phyloP scores from a whole-genome alignment of 805 yeast species.

The Cyberlindnera galapagoensis region DNA sequence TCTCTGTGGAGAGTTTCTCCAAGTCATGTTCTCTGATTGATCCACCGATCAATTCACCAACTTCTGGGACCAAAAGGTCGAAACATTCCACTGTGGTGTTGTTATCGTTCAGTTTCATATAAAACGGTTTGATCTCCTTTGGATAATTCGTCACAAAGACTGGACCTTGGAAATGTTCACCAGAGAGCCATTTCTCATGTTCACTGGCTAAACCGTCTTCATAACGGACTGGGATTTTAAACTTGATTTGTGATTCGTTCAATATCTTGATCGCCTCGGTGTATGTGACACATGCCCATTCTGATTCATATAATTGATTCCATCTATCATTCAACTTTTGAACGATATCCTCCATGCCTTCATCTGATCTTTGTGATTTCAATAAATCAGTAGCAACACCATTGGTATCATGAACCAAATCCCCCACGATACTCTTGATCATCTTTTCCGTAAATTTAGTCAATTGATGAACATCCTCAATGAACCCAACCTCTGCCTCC shows the following conservation, averaged over 20 bases:
- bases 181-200: slow-evolving; percentile 89
- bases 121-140: slow-evolving; percentile 71
- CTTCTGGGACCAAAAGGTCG: slow-evolving; percentile 81
- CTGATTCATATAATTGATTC: slow-evolving; percentile 38
- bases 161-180: slow-evolving; percentile 58
- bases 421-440: slow-evolving; percentile 47
- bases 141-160: slow-evolving; percentile 93
- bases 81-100: slow-evolving; percentile 75
- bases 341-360: slow-evolving; percentile 30
- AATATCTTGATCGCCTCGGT: slow-evolving; percentile 63
- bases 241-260: slow-evolving; percentile 24
- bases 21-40: slow-evolving; percentile 77
- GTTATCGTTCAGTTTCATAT: slow-evolving; percentile 61
- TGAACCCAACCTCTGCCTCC: slow-evolving; percentile 81
- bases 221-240: slow-evolving; percentile 47
- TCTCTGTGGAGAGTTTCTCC: slow-evolving; percentile 39
- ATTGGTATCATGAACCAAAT: slow-evolving; percentile 23
- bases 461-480: slow-evolving; percentile 50
- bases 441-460: slow-evolving; percentile 63
- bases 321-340: slow-evolving; percentile 40
- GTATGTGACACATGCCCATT: slow-evolving; percentile 73
- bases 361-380: slow-evolving; percentile 32
- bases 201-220: slow-evolving; percentile 75
- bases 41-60: slow-evolving; percentile 95
- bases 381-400: slow-evolving; percentile 18